Base-by-base conservation (phyloP, 805 yeast species). In the Priceomyces medius region DNA sequence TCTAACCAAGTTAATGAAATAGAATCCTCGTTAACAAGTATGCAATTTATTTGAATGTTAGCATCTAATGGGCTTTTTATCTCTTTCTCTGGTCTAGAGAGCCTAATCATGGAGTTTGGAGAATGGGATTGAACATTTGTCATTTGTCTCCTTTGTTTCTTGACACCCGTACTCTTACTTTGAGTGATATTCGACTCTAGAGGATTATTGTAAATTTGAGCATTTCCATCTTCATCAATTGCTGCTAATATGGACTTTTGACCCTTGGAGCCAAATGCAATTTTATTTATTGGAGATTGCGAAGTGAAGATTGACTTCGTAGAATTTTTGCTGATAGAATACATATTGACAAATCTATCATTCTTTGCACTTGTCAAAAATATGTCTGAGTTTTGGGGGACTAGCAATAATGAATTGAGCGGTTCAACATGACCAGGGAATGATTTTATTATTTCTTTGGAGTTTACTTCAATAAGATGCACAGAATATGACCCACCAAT, bases 391-490 rank as follows among this genome's bases (percentile, higher is more conserved):
- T 60, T 55, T 7, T 54, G 45, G 14, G 59, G 46, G 4, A 73
- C 55, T 4, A 74, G 63, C 27, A 73, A 42, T 8, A 83, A 61
- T 9, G 79, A 61, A 50, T 70, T 72, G 31, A 88, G 74, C 3
- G 88, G 83, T 14, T 85, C 75, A 21, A 86, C 78, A 56, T 88
- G 95, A 20, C 91, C 95, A 2, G 95, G 88, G 56, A 78, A 80
- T 1, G 81, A 73, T 49, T 68, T 70, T 13, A 74, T 61, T 2
- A 79, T 62, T 39, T 64, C 61, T 31, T 54, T 57, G 45, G 68
- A 20, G 46, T 56, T 42, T 4, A 61, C 51, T 51, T 80, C 79
- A 18, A 81, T 61, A 41, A 85, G 59, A 47, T 74, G 74, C 3
- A 86, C 73, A 28, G 82, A 74, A 50, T 87, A 87, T 2, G 91